Evolutionary conservation across 345 rosid species (phyloP).

Genomic region (Streptanthus diversifolius): DNA sequence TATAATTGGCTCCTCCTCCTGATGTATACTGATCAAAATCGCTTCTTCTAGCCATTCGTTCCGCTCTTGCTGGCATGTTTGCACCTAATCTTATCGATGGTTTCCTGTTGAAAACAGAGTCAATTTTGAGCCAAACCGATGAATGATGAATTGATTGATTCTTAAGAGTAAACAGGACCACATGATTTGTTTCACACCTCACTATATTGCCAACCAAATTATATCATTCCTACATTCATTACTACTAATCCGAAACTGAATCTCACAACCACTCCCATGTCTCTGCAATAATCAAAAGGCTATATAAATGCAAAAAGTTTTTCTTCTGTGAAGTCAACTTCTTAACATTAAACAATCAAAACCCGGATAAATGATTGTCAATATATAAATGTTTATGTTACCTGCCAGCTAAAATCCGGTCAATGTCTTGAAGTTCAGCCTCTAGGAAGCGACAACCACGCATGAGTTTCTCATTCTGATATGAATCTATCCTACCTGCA

Average conservation of each 20-base stretch:
- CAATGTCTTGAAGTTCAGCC: constrained; percentile 92
- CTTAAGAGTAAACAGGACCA: constrained; percentile 28
- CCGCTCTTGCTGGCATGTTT: constrained; percentile 96
- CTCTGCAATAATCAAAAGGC: constrained; percentile 17
- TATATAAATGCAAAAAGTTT: constrained; percentile 24
- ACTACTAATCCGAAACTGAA: not conserved
- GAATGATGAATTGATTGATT: constrained; percentile 4
- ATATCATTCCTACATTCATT: not conserved
- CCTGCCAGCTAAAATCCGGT: constrained; percentile 79
- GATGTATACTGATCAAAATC: constrained; percentile 79
- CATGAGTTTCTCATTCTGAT: constrained; percentile 78
- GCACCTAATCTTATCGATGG: constrained; percentile 85
- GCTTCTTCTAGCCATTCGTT: constrained; percentile 66
- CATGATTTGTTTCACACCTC: constrained; percentile 27
- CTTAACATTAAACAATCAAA: not conserved
- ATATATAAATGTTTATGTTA: constrained; percentile 28
- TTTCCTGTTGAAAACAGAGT: constrained; percentile 50
- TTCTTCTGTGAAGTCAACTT: constrained; percentile 27
- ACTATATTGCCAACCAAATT: constrained; percentile 15
- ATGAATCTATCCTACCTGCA: constrained; percentile 71
- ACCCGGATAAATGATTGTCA: not conserved
- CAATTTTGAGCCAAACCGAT: not conserved
- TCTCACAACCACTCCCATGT: constrained; percentile 30
- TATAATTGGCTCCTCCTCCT: constrained; percentile 58
- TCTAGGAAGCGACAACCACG: constrained; percentile 89